Percentiles rank a stretch among this genome's conserved stretches.
Evolutionary conservation across 2,329 filamentous ascomycete genomes (phyloP).

Genomic region (Ambrosiella beaveri): DNA sequence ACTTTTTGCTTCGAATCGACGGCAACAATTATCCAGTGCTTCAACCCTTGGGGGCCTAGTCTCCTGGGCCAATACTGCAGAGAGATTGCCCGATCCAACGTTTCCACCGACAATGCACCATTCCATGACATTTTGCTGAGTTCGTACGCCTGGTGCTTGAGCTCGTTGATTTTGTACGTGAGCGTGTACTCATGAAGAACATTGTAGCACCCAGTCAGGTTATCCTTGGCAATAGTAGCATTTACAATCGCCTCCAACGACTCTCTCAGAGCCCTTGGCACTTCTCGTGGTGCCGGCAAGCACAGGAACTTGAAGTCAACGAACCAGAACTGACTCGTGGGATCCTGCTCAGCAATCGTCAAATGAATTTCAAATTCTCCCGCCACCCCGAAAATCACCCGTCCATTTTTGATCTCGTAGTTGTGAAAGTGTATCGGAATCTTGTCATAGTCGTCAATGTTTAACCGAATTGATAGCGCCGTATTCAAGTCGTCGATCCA

Average conservation of each 20-base stretch:
- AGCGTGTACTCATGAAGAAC: conserved; percentile 76
- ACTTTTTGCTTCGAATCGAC: conserved; percentile 47
- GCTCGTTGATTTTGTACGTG: conserved; percentile 75
- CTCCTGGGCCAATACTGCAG: conserved; percentile 80
- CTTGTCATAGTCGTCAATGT: conserved; percentile 62
- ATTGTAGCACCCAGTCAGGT: conserved; percentile 65
- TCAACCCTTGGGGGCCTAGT: conserved; percentile 34
- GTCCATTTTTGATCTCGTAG: conserved; percentile 67
- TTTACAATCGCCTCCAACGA: conserved; percentile 60
- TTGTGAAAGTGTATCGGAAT: conserved; percentile 59
- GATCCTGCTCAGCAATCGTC: conserved; percentile 73
- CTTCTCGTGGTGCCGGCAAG: conserved; percentile 42
- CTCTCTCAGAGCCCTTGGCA: conserved; percentile 46
- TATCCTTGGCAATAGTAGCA: conserved; percentile 47
- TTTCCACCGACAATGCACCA: conserved; percentile 58
- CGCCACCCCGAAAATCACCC: conserved; percentile 69
- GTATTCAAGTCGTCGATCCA: conserved; percentile 72
- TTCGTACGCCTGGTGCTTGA: conserved; percentile 58
- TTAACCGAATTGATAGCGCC: conserved; percentile 64
- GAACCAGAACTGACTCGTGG: conserved; percentile 75
- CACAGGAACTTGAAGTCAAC: conserved; percentile 82
- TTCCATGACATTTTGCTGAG: conserved; percentile 59
- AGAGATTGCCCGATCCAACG: conserved; percentile 62
- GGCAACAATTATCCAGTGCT: conserved; percentile 84
- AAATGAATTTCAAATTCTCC: conserved; percentile 88